A percentile compares a stretch with the other conserved stretches of the same genome.
Evolutionary conservation across 1,139 yeast genomes (phyloP).

Genomic region (Kodamaea ohmeri): DNA sequence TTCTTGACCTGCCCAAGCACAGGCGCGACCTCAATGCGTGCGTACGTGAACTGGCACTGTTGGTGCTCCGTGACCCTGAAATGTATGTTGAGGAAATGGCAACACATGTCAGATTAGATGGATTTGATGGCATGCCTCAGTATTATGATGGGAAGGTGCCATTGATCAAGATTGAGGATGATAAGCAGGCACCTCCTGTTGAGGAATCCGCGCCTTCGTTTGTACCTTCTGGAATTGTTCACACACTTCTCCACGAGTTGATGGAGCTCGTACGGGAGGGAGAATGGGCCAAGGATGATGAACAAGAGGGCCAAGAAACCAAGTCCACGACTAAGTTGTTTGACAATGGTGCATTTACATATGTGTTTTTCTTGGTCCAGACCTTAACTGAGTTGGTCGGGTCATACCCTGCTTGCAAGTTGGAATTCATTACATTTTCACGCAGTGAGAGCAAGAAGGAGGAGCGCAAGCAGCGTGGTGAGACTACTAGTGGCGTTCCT

Average conservation of each 20-base stretch:
- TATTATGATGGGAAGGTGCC: conserved; percentile 16
- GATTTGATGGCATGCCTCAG: conserved; percentile 40
- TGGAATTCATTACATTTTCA: conserved; percentile 77
- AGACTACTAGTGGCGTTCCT: neutral
- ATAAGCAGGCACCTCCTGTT: no score
- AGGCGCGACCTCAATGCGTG: conserved; percentile 49
- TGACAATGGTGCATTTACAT: conserved; percentile 51
- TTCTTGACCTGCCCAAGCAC: conserved; percentile 23
- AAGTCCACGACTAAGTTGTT: conserved; percentile 25
- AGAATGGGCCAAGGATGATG: conserved; percentile 41
- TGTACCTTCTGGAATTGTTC: conserved; percentile 54
- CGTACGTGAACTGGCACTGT: conserved; percentile 53
- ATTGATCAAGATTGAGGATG: conserved; percentile 17
- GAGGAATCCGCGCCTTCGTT: conserved; percentile 18
- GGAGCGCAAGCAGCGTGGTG: neutral
- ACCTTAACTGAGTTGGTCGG: conserved; percentile 67
- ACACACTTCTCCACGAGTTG: conserved; percentile 58
- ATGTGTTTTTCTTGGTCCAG: conserved; percentile 67
- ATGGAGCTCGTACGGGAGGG: conserved; percentile 49
- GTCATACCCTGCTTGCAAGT: conserved; percentile 77
- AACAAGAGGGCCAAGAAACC: conserved; percentile 2
- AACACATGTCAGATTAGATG: conserved; percentile 46
- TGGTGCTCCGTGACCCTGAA: conserved; percentile 59
- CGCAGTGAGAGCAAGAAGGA: conserved; percentile 29
- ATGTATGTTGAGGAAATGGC: conserved; percentile 54